Evolutionary conservation across 345 rosid genomes (phyloP), one percentile per base, ranked within the genome.

Genomic region (Eucalyptus marginata): DNA sequence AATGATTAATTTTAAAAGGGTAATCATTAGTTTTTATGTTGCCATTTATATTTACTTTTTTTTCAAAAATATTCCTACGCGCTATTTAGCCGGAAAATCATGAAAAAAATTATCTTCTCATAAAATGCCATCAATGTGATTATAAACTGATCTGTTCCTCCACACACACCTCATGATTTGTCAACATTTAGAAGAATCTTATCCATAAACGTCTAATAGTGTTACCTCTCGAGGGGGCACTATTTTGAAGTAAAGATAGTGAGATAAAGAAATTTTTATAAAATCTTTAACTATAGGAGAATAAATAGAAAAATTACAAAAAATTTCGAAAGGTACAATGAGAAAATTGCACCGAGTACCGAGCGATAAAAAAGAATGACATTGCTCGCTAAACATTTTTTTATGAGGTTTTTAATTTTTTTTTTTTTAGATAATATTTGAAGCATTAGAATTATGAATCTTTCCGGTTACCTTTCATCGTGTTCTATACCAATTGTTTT

Each of bases 11-110:
- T 71, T 71, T 68, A 11, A 68, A 33, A 5, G 44, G 80, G 24
- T 8, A 8, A 1, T 7, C 5, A 33, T 64, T 14, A n/a, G 20
- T 15, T 14, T 64, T 31, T n/a, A 64, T 4, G 5, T 10, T 15
- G 40, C 27, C 46, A 36, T 71, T 36, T 5, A 29, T 62, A 62
- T 62, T 62, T 27, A 13, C 68, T 27, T 10, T 62, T 62, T 12
- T 62, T 62, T 1, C 1, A 71, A 71, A 68, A 20, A 3, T 0
- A 9, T 17, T 36, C 25, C 46, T 0, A 4, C 40, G 4, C 5
- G 1, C 22, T 31, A 31, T 66, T 15, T 66, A 17, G 80, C 7
- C 44, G 3, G 3, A 68, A 68, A 68, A 33, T 68, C 80, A 68
- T 33, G 13, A 18, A 68, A 68, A 68, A 17, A 33, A 3, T 31